Conservation (phyloP, 306 rosid genomes). For the Coriaria nepalensis region DNA sequence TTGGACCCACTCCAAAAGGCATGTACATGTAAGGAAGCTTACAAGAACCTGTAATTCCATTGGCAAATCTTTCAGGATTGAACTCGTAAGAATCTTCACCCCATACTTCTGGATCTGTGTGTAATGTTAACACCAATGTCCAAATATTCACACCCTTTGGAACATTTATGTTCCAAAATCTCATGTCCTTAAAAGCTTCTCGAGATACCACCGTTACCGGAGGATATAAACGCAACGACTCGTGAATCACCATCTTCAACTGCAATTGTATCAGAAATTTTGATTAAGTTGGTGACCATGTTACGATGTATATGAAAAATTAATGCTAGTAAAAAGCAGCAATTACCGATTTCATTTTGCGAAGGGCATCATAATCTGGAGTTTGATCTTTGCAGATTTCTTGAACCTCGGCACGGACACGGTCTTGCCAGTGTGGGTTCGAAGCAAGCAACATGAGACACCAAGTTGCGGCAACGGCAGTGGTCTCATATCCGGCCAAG, state of each 20-base stretch:
- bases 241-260: slow-evolving; percentile 75
- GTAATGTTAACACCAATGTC: slow-evolving; percentile 70
- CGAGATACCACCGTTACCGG: slow-evolving; percentile 90
- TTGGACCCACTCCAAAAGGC: slow-evolving; percentile 75
- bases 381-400: slow-evolving; percentile 48
- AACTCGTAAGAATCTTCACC: slow-evolving; percentile 69
- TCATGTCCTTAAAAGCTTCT: slow-evolving; percentile 61
- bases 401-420: slow-evolving; percentile 43
- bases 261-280: neutral
- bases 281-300: neutral
- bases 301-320: neutral
- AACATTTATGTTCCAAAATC: slow-evolving; percentile 41
- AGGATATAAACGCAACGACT: slow-evolving; percentile 69
- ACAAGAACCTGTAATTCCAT: slow-evolving; percentile 66
- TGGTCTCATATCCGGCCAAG: slow-evolving; percentile 92
- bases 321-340: neutral
- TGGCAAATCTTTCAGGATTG: slow-evolving; percentile 69
- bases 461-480: slow-evolving; percentile 78
- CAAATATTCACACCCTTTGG: slow-evolving; percentile 70
- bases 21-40: slow-evolving; percentile 52
- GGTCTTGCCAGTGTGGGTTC: slow-evolving; percentile 72
- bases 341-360: slow-evolving; percentile 50
- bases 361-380: slow-evolving; percentile 32
- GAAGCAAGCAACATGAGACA: slow-evolving; percentile 71
- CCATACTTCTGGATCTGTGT: slow-evolving; percentile 72